phyloP scores from a whole-genome alignment of 2,329 filamentous ascomycete genomes.

The Beauveria caledonica region DNA sequence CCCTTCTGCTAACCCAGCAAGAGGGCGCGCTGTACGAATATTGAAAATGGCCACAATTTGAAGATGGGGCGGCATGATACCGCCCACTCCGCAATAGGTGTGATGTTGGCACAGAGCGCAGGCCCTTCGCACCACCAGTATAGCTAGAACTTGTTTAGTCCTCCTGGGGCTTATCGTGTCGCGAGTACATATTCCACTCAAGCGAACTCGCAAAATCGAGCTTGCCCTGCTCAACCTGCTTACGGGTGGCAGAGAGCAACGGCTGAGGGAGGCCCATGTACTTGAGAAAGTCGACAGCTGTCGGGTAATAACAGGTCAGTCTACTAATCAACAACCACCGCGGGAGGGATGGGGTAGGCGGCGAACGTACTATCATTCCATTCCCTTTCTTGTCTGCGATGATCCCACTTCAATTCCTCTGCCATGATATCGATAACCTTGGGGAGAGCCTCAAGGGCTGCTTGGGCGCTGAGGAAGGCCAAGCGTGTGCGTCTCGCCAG shows the following conservation, averaged over 20 bases:
- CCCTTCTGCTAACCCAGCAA: not conserved
- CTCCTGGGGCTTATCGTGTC: conserved; percentile 45
- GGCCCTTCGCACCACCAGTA: too few species aligned
- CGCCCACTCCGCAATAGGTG: not conserved
- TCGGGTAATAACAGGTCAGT: conserved; percentile 10
- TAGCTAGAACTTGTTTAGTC: conserved; percentile 6
- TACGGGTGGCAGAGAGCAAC: conserved; percentile 48
- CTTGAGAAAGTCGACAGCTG: conserved; percentile 51
- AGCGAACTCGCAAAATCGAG: conserved; percentile 47
- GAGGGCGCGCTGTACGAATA: not conserved
- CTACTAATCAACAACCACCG: not conserved
- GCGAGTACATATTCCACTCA: conserved; percentile 55
- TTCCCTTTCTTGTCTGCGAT: conserved; percentile 63
- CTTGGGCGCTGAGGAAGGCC: conserved; percentile 87
- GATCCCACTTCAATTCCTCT: conserved; percentile 73
- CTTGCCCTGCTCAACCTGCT: conserved; percentile 53
- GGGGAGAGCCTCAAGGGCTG: conserved; percentile 77
- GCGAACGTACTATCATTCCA: conserved; percentile 62
- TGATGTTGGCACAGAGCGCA: not conserved
- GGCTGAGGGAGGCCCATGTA: conserved; percentile 58
- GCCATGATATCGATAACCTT: conserved; percentile 83
- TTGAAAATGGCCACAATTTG: not conserved
- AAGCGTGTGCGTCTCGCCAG: conserved; percentile 76
- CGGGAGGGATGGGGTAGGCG: not conserved
- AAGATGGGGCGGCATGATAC: not conserved